A percentile compares a stretch with the other conserved stretches of the same genome.
Evolutionary conservation across 192 early-diverging fungal genomes (phyloP).

Genomic region (Coemansia reversa): DNA sequence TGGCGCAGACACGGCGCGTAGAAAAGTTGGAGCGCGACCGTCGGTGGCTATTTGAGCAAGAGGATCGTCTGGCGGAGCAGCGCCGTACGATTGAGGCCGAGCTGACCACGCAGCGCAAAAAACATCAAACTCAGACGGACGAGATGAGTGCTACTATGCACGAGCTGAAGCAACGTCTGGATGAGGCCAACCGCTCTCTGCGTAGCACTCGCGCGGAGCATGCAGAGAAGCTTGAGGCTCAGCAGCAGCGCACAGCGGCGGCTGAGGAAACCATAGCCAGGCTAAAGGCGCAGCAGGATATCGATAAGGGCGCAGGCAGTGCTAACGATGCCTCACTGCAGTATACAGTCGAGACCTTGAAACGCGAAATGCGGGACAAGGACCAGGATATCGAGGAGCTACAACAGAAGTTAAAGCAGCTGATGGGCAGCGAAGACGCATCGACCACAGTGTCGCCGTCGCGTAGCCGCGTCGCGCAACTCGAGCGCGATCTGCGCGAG

Average conservation of each 20-base stretch:
- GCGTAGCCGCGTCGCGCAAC: conserved; percentile 25
- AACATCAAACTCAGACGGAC: conserved; percentile 37
- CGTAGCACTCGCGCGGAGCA: conserved; percentile 14
- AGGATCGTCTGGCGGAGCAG: conserved; percentile 42
- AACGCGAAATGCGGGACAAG: conserved; percentile 6
- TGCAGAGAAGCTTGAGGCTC: not conserved
- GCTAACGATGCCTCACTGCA: conserved; percentile 12
- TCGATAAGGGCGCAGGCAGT: not conserved
- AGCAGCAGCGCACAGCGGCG: conserved; percentile 19
- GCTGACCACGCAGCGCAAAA: conserved; percentile 43
- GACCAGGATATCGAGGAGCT: conserved; percentile 19
- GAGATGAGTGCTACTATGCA: conserved; percentile 6
- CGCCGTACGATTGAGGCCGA: conserved; percentile 56
- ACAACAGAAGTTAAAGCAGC: conserved; percentile 6
- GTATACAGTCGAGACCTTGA: conserved; percentile 13
- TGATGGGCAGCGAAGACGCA: not conserved
- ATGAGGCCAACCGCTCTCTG: conserved; percentile 10
- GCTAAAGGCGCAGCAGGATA: conserved; percentile 4
- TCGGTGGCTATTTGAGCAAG: conserved; percentile 58
- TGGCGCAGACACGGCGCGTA: conserved; percentile 45
- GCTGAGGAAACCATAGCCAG: conserved; percentile 35
- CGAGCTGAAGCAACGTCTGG: conserved; percentile 14
- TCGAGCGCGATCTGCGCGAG: conserved; percentile 53
- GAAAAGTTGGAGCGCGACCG: conserved; percentile 63
- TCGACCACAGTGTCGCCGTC: conserved; percentile 13